These are phyloP conservation scores for Golovinomyces cichoracearum DNA, from an alignment of 2,329 filamentous ascomycete species.

Conservation along the genomic window DNA sequence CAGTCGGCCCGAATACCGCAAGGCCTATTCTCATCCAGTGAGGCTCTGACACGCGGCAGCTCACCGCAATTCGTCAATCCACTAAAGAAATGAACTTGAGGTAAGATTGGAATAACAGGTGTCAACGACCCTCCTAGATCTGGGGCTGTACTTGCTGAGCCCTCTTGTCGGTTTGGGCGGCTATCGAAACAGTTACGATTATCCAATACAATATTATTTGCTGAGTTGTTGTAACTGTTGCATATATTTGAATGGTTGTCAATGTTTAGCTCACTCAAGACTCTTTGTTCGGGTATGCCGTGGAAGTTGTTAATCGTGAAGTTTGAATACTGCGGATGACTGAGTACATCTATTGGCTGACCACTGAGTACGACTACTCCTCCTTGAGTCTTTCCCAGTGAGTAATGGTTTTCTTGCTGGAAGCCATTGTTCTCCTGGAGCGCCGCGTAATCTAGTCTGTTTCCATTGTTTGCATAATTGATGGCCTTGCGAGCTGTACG, in stretches of 20 bases:
- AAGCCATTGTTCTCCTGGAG: not conserved
- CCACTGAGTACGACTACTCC: not conserved
- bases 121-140: not conserved
- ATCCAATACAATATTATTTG: not conserved
- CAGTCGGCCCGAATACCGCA: not conserved
- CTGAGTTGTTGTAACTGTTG: not conserved
- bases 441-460: not conserved
- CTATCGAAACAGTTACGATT: not conserved
- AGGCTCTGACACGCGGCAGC: not conserved
- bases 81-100: not conserved
- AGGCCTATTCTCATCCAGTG: not conserved
- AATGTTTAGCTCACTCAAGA: not conserved
- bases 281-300: not conserved
- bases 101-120: not conserved
- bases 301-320: not conserved
- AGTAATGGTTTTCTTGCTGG: not conserved
- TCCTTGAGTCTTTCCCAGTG: not conserved
- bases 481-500: not conserved
- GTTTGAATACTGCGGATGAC: not conserved
- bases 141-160: not conserved
- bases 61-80: not conserved
- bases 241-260: not conserved
- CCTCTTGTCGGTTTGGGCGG: not conserved
- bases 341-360: not conserved
- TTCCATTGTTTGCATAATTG: not conserved